Base-by-base conservation (phyloP, 2,329 filamentous ascomycete species). In the Phaeosphaeriaceae sp. region DNA sequence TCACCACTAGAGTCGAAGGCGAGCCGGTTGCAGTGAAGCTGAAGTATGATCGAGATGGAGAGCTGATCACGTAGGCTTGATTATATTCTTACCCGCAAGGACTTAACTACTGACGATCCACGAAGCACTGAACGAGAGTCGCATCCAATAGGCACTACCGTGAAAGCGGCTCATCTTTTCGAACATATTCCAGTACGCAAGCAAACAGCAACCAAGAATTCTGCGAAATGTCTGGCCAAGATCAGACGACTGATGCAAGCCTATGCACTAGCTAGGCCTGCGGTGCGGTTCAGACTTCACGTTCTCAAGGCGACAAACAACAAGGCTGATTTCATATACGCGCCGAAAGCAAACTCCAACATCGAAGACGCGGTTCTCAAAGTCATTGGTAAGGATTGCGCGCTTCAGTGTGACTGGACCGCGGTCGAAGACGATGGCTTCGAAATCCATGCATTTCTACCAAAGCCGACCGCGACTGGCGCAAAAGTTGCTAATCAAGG, bases 111-210 rank as follows among this genome's bases (percentile, higher is more conserved):
- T 71, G 49, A 71, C 28, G 2, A 13, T 2, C 47, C 22, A 17
- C 22, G 10, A n/a, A 77, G 74, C 5, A 68, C 66, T 3, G 67
- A 71, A 57, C 65, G 62, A 43, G 68, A 80, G 19, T 85, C 87
- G 5, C 84, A 87, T 50, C 85, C 88, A 0, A 78, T 88, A n/a
- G 91, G 91, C 23, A 93, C 91, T 0, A 90, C 88, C 1, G 84
- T 93, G 30, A 83, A 82, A 51, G 83, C 89, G 17, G 80, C 80
- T 4, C 81, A 85, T 23, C 81, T 93, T 32, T 88, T 92, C 69
- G 78, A 82, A 5, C 76, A 77, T 19, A 72, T 90, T 21, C 90
- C 89, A 0, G 89, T 93, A 8, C 85, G 91, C 32, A 85, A 84
- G 63, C 84, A 89, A 66, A 76, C 82, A 5, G 81, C 84, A 13